Evolutionary conservation across 2,329 filamentous ascomycete species (phyloP).

Genomic region (Blastomyces gilchristii): DNA sequence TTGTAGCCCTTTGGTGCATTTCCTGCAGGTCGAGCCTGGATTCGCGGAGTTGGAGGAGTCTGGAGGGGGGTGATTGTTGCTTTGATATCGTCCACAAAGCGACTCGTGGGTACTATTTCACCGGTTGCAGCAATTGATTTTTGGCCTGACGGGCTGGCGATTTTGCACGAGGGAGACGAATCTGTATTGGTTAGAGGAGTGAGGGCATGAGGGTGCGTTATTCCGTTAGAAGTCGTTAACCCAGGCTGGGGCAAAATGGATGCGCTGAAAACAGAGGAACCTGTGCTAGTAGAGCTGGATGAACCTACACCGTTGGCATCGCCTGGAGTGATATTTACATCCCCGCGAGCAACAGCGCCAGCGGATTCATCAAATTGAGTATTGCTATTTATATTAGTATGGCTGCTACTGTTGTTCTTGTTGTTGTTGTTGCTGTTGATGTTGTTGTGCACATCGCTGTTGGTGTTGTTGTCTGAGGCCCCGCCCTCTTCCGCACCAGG

Average conservation of each 20-base stretch:
- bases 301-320: constrained; percentile 57
- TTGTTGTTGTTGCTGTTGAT: too few species aligned
- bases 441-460: not conserved
- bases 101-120: constrained; percentile 23
- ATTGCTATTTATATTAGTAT: not conserved
- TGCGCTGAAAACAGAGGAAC: constrained; percentile 61
- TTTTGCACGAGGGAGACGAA: constrained; percentile 52
- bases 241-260: constrained; percentile 43
- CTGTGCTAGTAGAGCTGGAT: constrained; percentile 60
- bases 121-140: constrained; percentile 30
- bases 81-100: constrained; percentile 23
- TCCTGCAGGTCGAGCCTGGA: constrained; percentile 41
- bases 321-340: constrained; percentile 16
- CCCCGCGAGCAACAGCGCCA: constrained; percentile 1
- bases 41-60: constrained; percentile 38
- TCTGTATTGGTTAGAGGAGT: constrained; percentile 58
- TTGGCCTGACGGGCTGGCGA: constrained; percentile 42
- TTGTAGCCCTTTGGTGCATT: constrained; percentile 48
- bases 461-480: not conserved
- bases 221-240: constrained; percentile 45
- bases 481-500: constrained; percentile 7
- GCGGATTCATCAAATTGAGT: not conserved
- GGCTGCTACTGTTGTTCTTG: not conserved
- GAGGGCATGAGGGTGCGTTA: constrained; percentile 41
- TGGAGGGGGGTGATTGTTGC: constrained; percentile 33